These are phyloP conservation scores for Hericium coralloides DNA, from an alignment of 768 basidiomycete species.

Conservation along the genomic window DNA sequence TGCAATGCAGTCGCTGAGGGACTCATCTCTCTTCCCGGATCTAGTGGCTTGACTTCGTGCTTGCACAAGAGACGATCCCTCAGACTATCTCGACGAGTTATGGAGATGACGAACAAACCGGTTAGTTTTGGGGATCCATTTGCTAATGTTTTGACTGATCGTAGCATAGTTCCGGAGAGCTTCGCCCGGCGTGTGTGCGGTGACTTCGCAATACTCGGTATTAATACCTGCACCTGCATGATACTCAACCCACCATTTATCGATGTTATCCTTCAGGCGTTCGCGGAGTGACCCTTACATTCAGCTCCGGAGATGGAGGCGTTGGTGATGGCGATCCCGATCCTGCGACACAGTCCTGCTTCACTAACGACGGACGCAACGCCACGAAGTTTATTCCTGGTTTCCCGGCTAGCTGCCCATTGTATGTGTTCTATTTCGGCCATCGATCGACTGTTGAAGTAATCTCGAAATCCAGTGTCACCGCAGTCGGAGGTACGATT, in stretches of 20 bases:
- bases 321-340: constrained; percentile 55
- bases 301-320: constrained; percentile 60
- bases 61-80: constrained; percentile 36
- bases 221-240: background rate
- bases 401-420: constrained; percentile 52
- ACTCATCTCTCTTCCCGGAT: background rate
- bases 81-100: constrained; percentile 66
- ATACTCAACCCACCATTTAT: background rate
- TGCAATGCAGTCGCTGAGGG: background rate
- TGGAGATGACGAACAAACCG: constrained; percentile 64
- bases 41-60: constrained; percentile 58
- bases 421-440: constrained; percentile 16
- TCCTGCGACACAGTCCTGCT: constrained; percentile 44
- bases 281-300: constrained; percentile 56
- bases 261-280: constrained; percentile 30
- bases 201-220: constrained; percentile 56
- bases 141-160: background rate
- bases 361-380: constrained; percentile 51
- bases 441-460: background rate
- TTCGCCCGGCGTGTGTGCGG: constrained; percentile 42
- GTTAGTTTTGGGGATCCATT: constrained; percentile 22
- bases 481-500: constrained; percentile 60
- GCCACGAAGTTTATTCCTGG: constrained; percentile 37
- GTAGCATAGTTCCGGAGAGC: constrained; percentile 33
- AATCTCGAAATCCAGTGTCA: constrained; percentile 37